phyloP scores from a whole-genome alignment of 2,329 filamentous ascomycete species.

The Proliferodiscus dingleyae region DNA sequence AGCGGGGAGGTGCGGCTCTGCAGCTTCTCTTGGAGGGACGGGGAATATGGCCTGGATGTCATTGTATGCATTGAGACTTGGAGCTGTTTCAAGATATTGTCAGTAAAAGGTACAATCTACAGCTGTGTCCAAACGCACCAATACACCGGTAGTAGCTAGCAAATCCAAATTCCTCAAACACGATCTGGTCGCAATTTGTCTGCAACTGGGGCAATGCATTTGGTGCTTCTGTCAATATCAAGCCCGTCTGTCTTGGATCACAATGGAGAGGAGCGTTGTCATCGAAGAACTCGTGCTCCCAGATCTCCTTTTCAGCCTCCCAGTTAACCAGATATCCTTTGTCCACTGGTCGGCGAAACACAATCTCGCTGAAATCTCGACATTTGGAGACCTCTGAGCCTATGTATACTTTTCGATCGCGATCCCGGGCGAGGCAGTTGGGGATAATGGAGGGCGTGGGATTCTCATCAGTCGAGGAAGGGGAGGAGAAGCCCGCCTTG shows the following conservation, averaged over 20 bases:
- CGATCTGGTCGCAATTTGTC: slow-evolving; percentile 88
- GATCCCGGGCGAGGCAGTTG: slow-evolving; percentile 83
- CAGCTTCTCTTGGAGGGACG: slow-evolving; percentile 46
- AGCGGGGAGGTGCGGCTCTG: slow-evolving; percentile 49
- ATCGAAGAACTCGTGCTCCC: slow-evolving; percentile 84
- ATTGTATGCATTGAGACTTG: slow-evolving; percentile 76
- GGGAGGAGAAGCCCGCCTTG: slow-evolving; percentile 71
- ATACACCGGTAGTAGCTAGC: slow-evolving; percentile 74
- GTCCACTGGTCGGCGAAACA: slow-evolving; percentile 84
- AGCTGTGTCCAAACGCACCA: slow-evolving; percentile 41
- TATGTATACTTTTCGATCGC: slow-evolving; percentile 73
- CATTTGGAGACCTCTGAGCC: slow-evolving; percentile 74
- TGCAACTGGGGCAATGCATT: slow-evolving; percentile 79
- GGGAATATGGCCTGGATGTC: slow-evolving; percentile 67
- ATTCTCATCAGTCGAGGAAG: slow-evolving; percentile 29
- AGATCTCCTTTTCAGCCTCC: slow-evolving; percentile 93
- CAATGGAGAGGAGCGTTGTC: slow-evolving; percentile 60
- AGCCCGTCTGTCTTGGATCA: slow-evolving; percentile 74
- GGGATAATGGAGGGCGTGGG: slow-evolving; percentile 68
- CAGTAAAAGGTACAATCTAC: slow-evolving; percentile 1
- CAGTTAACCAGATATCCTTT: slow-evolving; percentile 95
- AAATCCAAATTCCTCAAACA: slow-evolving; percentile 97
- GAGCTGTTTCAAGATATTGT: slow-evolving; percentile 42
- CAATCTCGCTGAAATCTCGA: slow-evolving; percentile 82
- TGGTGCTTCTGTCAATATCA: slow-evolving; percentile 80